Base-by-base conservation (phyloP, 2,329 filamentous ascomycete genomes). In the Diaporthe capsici region DNA sequence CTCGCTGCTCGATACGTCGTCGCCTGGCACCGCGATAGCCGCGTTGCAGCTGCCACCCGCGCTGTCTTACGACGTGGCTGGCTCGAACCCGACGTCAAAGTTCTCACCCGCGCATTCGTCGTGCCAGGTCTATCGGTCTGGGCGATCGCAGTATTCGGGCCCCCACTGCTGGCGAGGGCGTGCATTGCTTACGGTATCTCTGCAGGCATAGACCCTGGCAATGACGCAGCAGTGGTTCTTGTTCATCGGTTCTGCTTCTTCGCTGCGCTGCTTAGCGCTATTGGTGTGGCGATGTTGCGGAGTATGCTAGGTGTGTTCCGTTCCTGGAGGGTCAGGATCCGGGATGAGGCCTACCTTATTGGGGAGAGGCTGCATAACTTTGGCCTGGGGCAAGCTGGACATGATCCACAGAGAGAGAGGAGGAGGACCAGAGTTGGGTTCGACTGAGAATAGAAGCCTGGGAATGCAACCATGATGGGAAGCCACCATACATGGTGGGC, bases 291-390 rank as follows among this genome's bases (percentile, higher is more conserved):
- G 42, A 82, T 85, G 2, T 81, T 90, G 12, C 89, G 87, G 81
- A 88, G 89, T 15, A 82, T 93, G n/a, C 81, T 90, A 12, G 85
- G 89, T 61, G 89, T 95, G 71, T 89, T 97, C 71, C 90, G 90
- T 63, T 87, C 91, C 28, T 98, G 96, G 96, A 92, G 94, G 80
- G 88, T 92, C 75, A 91, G 93, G 75, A 95, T 99, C 63, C 89
- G 95, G 53, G 97, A 99, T 83, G 97, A 99, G 84, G 96, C 98
- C 0, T 99, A 99, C 83, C 87, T 99, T 60, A 97, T 98, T 81
- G 97, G 97, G 2, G 96, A 99, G 86, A 88, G 96, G 76, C 85
- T 99, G 81, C 97, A 99, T 85, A 99, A 99, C 83, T 98, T 98
- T 84, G 94, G 95, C 28, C 61, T 72, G 49, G 61, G 70, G 25